These are phyloP conservation scores for Ascochyta viciae-villosae DNA, from an alignment of 2,329 filamentous ascomycete genomes.

Conservation along the genomic window DNA sequence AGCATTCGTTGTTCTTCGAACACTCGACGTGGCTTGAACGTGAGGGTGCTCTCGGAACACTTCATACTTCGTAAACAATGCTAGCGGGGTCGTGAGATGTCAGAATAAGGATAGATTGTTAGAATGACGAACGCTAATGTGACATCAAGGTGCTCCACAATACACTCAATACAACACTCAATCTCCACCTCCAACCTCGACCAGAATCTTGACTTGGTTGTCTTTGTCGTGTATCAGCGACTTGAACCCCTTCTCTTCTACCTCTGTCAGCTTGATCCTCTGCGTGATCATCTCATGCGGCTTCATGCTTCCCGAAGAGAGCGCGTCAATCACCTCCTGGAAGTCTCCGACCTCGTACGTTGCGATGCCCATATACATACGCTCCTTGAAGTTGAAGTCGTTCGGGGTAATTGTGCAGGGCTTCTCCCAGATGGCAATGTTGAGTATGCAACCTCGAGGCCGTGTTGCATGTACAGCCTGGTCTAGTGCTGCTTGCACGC, in stretches of 20 bases:
- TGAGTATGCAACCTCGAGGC: constrained; percentile 60
- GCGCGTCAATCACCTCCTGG: constrained; percentile 53
- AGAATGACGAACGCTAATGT: not conserved
- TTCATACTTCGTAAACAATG: not conserved
- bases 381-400: constrained; percentile 60
- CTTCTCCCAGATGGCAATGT: constrained; percentile 65
- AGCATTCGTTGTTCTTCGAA: constrained; percentile 25
- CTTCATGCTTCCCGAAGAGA: constrained; percentile 54
- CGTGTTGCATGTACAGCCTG: constrained; percentile 58
- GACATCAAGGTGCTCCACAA: constrained; percentile 14
- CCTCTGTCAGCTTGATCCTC: constrained; percentile 54
- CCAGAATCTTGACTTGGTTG: constrained; percentile 58
- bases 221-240: constrained; percentile 58
- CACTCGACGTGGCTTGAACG: constrained; percentile 29
- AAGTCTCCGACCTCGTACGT: constrained; percentile 62
- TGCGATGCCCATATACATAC: constrained; percentile 60
- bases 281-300: constrained; percentile 59
- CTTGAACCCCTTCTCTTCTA: constrained; percentile 57
- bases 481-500: constrained; percentile 60
- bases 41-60: constrained; percentile 38
- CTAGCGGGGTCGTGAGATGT: not conserved
- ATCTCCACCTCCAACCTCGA: constrained; percentile 46
- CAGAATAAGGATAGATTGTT: not conserved
- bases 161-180: constrained; percentile 7
- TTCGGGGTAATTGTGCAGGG: constrained; percentile 58